Conservation (phyloP, 2,329 filamentous ascomycete species). For the Metarhizium album region DNA sequence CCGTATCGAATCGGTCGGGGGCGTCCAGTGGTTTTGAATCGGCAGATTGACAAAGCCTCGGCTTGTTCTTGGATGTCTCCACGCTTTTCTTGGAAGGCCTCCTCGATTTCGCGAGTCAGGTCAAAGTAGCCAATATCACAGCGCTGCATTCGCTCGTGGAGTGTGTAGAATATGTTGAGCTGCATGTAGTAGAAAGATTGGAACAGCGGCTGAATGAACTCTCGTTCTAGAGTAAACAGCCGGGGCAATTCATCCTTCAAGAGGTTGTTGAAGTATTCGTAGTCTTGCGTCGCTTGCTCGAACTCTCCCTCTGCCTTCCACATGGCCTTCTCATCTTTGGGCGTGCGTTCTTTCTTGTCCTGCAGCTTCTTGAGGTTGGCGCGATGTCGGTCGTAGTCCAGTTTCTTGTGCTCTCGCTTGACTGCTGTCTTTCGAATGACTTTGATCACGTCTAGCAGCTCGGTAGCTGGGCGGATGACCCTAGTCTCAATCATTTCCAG, state of each 20-base stretch:
- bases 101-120: conserved; percentile 79
- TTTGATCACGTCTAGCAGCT: conserved; percentile 91
- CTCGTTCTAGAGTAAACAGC: conserved; percentile 77
- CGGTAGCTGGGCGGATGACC: conserved; percentile 84
- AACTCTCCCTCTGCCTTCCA: conserved; percentile 92
- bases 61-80: conserved; percentile 76
- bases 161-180: conserved; percentile 95
- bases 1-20: conserved; percentile 49
- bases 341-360: conserved; percentile 91
- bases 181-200: conserved; percentile 99
- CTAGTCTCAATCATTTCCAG: conserved; percentile 94
- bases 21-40: conserved; percentile 81
- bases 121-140: conserved; percentile 98
- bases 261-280: conserved; percentile 95
- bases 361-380: conserved; percentile 82
- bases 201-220: conserved; percentile 95
- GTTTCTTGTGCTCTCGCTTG: conserved; percentile 94
- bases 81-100: conserved; percentile 80
- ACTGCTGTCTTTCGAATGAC: conserved; percentile 76
- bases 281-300: conserved; percentile 88
- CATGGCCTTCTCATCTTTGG: conserved; percentile 95
- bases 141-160: conserved; percentile 95
- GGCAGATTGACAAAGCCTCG: conserved; percentile 76
- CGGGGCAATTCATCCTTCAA: conserved; percentile 93
- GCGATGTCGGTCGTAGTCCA: conserved; percentile 88